phyloP scores from a whole-genome alignment of 2,329 filamentous ascomycete species.

The Colletotrichum sp. region DNA sequence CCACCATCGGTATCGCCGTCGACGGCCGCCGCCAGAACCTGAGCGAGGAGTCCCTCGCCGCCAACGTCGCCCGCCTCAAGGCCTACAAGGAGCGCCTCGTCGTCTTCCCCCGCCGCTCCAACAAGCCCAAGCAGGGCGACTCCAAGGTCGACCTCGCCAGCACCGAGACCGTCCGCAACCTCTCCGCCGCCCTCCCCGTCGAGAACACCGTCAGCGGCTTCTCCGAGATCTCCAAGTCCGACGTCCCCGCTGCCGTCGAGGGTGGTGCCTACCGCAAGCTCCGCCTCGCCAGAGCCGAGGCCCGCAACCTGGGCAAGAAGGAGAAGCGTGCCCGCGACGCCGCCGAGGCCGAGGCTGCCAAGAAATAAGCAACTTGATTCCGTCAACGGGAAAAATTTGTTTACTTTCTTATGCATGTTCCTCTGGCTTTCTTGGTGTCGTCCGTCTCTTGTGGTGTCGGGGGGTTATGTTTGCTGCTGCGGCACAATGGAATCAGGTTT shows the following conservation, averaged over 20 bases:
- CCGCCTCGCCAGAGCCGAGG: conserved; percentile 82
- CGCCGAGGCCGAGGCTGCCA: conserved; percentile 81
- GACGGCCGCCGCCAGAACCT: conserved; percentile 97
- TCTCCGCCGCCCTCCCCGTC: conserved; percentile 73
- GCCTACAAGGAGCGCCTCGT: conserved; percentile 96
- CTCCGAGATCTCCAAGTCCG: conserved; percentile 80
- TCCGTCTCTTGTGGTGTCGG: conserved; percentile 17
- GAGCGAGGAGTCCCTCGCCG: conserved; percentile 90
- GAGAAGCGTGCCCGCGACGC: conserved; percentile 94
- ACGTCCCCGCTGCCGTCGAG: conserved; percentile 75
- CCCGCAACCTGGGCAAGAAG: conserved; percentile 79
- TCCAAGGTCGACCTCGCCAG: conserved; percentile 80
- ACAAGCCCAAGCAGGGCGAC: conserved; percentile 93
- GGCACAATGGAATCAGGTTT: conserved; percentile 18
- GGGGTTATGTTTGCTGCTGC: conserved; percentile 18
- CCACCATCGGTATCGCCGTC: conserved; percentile 96
- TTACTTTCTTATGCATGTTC: not conserved
- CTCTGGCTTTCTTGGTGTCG: conserved; percentile 9
- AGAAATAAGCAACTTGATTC: conserved; percentile 70
- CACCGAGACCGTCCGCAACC: conserved; percentile 62
- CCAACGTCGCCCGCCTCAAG: conserved; percentile 97
- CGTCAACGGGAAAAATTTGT: not conserved
- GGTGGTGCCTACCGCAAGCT: conserved; percentile 88
- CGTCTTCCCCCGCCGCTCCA: conserved; percentile 94
- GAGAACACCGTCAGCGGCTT: conserved; percentile 68